Evolutionary conservation across 2,329 filamentous ascomycete species (phyloP).

Genomic region (Aspergillus ibericus): DNA sequence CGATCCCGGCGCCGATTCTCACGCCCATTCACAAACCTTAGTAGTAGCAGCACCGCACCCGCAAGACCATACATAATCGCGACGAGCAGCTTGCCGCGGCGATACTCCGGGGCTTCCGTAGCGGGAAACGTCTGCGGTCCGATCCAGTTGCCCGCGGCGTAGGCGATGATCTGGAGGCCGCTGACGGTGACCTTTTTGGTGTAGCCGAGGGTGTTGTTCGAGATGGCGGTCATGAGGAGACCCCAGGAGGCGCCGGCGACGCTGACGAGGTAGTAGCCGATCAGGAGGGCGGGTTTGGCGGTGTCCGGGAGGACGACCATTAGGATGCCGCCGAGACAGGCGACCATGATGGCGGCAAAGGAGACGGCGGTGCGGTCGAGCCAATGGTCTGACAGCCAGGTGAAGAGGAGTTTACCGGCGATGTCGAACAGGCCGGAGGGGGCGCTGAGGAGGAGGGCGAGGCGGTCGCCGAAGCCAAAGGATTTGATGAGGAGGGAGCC

Average conservation of each 20-base stretch:
- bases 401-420: not conserved
- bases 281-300: not conserved
- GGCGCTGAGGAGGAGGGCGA: not conserved
- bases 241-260: not conserved
- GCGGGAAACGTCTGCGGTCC: not conserved
- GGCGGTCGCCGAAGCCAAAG: not conserved
- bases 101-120: not conserved
- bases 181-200: not conserved
- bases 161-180: not conserved
- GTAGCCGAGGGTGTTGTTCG: not conserved
- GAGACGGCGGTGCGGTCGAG: not conserved
- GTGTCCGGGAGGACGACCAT: not conserved
- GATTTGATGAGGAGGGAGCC: not conserved
- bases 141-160: not conserved
- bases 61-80: not conserved
- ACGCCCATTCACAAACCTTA: no score
- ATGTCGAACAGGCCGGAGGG: not conserved
- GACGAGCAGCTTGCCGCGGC: not conserved
- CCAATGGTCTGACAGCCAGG: not conserved
- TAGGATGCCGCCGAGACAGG: not conserved
- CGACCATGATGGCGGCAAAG: not conserved
- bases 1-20: no score
- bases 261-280: not conserved
- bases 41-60: not conserved
- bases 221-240: not conserved